Evolutionary conservation across 208 protist genomes (phyloP), one percentile per base, ranked within the genome.

Genomic region (Trypanosoma platydactyli): DNA sequence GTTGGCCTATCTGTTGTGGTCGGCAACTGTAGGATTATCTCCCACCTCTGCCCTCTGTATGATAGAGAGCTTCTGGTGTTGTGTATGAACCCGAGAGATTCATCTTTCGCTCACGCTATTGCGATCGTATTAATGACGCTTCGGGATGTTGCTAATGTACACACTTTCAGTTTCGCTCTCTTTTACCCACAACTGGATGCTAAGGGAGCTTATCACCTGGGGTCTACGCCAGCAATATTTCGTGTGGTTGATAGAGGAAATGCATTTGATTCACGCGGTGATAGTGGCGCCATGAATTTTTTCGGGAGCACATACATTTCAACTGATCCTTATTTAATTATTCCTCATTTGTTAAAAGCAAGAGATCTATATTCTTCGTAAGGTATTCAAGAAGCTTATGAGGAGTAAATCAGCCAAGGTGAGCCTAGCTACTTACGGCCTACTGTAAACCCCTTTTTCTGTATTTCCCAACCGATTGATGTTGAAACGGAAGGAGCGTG

Each of bases 281-380:
- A 83, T 61, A 72, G 69, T n/a, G 77, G 77, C 22, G 77, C 67
- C 25, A 46, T 83, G 55, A 73, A 83, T 49, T 83, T 73, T 53
- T 83, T 70, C 51, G 73, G 60, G 1, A 66, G 48, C 33, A 29
- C 64, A 59, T 76, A 83, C 38, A 72, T 83, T 25, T 73, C 56
- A 5, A 22, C 62, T 1, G 74, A 79, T 45, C 74, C 74, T 12
- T 79, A 68, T 46, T 20, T 29, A 42, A 53, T 71, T 11, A 12
- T 75, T 41, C 61, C 61, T 12, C 46, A 64, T 33, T 56, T 75
- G 22, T 3, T 44, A 20, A 59, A 55, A 18, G 38, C 33, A 25
- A 41, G n/a, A 35, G 20, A 0, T 40, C 0, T 20, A 7, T 20
- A 6, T 25, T 44, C 0, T 30, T 60, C 5, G 41, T 5, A 52